Conservation (phyloP, 345 rosid genomes). For the Firmiana major region DNA sequence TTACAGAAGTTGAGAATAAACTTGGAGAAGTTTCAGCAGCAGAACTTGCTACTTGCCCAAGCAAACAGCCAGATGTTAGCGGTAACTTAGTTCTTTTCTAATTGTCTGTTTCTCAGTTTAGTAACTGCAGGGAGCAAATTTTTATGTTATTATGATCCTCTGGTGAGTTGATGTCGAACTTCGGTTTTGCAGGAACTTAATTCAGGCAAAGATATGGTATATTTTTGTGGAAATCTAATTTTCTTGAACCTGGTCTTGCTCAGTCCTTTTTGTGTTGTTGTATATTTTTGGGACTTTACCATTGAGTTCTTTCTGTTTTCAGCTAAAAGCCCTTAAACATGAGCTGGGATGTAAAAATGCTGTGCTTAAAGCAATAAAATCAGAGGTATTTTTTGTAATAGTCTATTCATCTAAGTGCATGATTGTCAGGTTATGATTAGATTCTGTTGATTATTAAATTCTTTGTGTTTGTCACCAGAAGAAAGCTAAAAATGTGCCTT, state of each 20-base stretch:
- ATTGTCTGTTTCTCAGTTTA: slow-evolving; percentile 14
- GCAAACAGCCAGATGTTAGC: slow-evolving; percentile 53
- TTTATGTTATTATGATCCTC: background rate
- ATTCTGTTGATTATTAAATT: slow-evolving; percentile 10
- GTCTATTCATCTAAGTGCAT: slow-evolving; percentile 6
- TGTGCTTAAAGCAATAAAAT: slow-evolving; percentile 36
- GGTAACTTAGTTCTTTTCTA: slow-evolving; percentile 32
- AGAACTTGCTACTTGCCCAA: slow-evolving; percentile 62
- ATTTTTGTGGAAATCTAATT: slow-evolving; percentile 19
- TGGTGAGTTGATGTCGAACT: slow-evolving; percentile 15
- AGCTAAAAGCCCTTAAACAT: slow-evolving; percentile 63
- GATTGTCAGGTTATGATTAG: background rate
- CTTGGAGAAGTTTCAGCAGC: slow-evolving; percentile 54
- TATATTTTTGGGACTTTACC: slow-evolving; percentile 14
- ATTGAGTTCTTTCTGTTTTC: slow-evolving; percentile 21
- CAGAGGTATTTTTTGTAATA: slow-evolving; percentile 22
- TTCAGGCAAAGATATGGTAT: slow-evolving; percentile 61
- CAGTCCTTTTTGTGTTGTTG: background rate
- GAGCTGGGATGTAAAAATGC: slow-evolving; percentile 68
- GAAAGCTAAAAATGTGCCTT: slow-evolving; percentile 23
- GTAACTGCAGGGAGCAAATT: background rate
- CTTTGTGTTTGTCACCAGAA: slow-evolving; percentile 18
- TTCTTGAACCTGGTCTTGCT: slow-evolving; percentile 19
- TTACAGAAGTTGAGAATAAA: slow-evolving; percentile 48
- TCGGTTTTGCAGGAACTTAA: slow-evolving; percentile 60